phyloP scores from a whole-genome alignment of 768 basidiomycete genomes.

The Podaxis mareebaensis region DNA sequence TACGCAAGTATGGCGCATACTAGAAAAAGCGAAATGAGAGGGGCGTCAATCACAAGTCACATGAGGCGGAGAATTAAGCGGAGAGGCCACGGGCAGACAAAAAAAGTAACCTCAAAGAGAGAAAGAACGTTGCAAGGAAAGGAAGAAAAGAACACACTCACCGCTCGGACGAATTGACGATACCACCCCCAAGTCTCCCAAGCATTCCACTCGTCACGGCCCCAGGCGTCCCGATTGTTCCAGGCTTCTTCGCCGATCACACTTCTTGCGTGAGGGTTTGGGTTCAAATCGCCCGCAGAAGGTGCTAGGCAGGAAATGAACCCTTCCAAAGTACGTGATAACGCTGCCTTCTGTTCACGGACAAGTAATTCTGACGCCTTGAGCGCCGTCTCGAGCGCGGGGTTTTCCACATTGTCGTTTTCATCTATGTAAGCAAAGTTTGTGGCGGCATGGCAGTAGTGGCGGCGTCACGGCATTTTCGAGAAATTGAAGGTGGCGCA shows the following conservation, averaged over 20 bases:
- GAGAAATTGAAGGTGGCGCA: not conserved
- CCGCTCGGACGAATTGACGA: slow-evolving; percentile 81
- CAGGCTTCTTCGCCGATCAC: slow-evolving; percentile 70
- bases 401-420: slow-evolving; percentile 54
- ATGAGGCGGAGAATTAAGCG: not conserved
- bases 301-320: slow-evolving; percentile 69
- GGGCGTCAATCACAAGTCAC: not conserved
- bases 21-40: slow-evolving; percentile 27
- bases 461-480: not conserved
- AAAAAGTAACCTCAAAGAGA: not conserved
- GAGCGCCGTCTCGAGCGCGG: slow-evolving; percentile 66
- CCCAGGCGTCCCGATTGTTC: slow-evolving; percentile 71
- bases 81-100: slow-evolving; percentile 1
- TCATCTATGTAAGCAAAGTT: slow-evolving; percentile 29
- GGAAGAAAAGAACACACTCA: slow-evolving; percentile 36
- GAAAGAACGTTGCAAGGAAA: not conserved
- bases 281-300: slow-evolving; percentile 37
- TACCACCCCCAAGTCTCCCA: slow-evolving; percentile 96
- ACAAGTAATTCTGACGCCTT: slow-evolving; percentile 77
- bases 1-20: slow-evolving; percentile 82
- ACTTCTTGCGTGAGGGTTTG: slow-evolving; percentile 51
- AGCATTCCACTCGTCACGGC: slow-evolving; percentile 71
- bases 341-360: slow-evolving; percentile 72
- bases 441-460: not conserved
- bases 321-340: slow-evolving; percentile 72